Evolutionary conservation across 2,329 filamentous ascomycete species (phyloP).

Genomic region (Botrytis fragariae): DNA sequence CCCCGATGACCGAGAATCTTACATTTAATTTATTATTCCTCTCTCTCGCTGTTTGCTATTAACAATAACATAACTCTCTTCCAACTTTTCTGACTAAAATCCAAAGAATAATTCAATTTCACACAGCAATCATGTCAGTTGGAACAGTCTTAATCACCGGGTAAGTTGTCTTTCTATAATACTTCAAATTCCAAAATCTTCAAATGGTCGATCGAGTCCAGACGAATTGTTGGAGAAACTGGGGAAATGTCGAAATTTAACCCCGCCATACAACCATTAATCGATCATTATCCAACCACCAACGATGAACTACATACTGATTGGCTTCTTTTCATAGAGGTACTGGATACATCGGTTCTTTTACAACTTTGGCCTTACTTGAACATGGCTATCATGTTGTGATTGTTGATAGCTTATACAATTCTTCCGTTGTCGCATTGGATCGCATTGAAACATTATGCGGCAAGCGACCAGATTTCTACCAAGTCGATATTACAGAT

Average conservation of each 20-base stretch:
- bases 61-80: background rate
- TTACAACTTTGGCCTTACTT: constrained; percentile 88
- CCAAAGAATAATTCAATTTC: background rate
- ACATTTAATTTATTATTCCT: constrained; percentile 1
- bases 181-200: background rate
- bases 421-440: constrained; percentile 86
- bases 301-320: constrained; percentile 22
- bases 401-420: constrained; percentile 95
- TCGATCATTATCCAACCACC: background rate
- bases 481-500: constrained; percentile 85
- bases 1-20: background rate
- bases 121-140: constrained; percentile 61
- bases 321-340: constrained; percentile 53
- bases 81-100: background rate
- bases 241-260: constrained; percentile 7
- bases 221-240: constrained; percentile 6
- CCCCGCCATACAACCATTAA: constrained; percentile 22
- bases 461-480: constrained; percentile 82
- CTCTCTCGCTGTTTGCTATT: background rate
- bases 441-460: constrained; percentile 93
- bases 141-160: constrained; percentile 91
- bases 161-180: constrained; percentile 52
- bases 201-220: background rate
- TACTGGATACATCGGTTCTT: constrained; percentile 98
- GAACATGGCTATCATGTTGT: constrained; percentile 95